phyloP scores from a whole-genome alignment of 2,329 filamentous ascomycete species.

The Mariannaea sp. region DNA sequence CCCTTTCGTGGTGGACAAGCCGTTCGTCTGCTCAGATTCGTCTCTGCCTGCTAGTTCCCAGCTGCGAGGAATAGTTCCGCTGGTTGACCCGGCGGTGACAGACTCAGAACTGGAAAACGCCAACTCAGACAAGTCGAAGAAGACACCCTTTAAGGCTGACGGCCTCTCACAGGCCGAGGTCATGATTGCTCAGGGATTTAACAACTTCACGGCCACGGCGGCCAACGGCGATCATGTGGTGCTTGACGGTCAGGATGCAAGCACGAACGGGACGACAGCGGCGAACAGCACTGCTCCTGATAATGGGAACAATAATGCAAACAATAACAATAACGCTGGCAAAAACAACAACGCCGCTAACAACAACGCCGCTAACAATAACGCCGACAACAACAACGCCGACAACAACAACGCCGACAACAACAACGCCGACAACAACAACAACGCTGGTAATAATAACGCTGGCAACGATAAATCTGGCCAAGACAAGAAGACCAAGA shows the following conservation, averaged over 20 bases:
- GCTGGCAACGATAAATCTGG: constrained; percentile 1
- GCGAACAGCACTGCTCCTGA: constrained; percentile 2
- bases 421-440: constrained; percentile 28
- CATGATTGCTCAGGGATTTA: constrained; percentile 64
- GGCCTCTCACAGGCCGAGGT: constrained; percentile 71
- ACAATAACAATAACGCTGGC: not conserved
- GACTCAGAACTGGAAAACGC: constrained; percentile 63
- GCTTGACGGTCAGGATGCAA: constrained; percentile 45
- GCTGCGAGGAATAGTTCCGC: constrained; percentile 69
- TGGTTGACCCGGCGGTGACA: constrained; percentile 67
- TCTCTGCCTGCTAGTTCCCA: constrained; percentile 63
- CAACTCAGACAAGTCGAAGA: constrained; percentile 58
- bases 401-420: not conserved
- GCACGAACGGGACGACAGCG: constrained; percentile 27
- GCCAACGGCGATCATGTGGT: constrained; percentile 39
- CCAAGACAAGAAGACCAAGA: no score
- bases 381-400: not conserved
- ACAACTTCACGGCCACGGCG: constrained; percentile 58
- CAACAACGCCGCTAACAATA: not conserved
- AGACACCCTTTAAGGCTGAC: constrained; percentile 59
- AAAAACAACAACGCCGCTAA: not conserved
- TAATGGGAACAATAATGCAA: not conserved
- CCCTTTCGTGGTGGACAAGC: constrained; percentile 63
- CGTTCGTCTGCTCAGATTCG: constrained; percentile 67
- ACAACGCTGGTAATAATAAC: not conserved